Evolutionary conservation across 2,329 filamentous ascomycete species (phyloP).

Genomic region (Nemania sp.): DNA sequence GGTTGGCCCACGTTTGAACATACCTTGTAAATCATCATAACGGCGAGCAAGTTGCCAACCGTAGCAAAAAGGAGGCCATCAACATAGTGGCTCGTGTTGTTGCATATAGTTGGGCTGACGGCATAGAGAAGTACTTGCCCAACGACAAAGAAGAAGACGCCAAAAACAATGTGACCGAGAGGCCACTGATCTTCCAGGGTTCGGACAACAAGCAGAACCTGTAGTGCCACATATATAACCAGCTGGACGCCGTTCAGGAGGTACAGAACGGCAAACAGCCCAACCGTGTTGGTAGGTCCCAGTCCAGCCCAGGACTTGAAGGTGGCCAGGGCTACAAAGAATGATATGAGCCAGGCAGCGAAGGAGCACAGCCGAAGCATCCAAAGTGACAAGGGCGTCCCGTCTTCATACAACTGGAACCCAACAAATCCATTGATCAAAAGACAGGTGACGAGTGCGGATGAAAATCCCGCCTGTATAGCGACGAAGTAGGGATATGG

Average conservation of each 20-base stretch:
- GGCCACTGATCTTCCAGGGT: constrained; percentile 97
- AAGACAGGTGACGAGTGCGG: constrained; percentile 83
- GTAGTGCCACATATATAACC: constrained; percentile 82
- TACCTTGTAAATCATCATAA: constrained; percentile 99
- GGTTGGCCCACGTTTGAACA: constrained; percentile 21
- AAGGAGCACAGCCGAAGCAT: constrained; percentile 78
- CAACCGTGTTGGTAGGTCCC: constrained; percentile 81
- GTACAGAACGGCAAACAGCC: constrained; percentile 89
- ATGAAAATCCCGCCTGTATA: constrained; percentile 80
- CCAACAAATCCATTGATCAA: constrained; percentile 98
- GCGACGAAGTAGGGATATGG: constrained; percentile 92
- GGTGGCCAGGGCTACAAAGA: constrained; percentile 84
- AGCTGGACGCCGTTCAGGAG: constrained; percentile 87
- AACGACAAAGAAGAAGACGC: constrained; percentile 85
- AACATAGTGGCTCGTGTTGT: constrained; percentile 83
- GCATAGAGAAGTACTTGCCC: constrained; percentile 93
- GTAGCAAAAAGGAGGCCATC: constrained; percentile 95
- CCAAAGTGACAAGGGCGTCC: constrained; percentile 92
- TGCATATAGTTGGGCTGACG: constrained; percentile 83
- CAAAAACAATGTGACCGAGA: constrained; percentile 86
- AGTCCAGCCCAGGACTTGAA: constrained; percentile 92
- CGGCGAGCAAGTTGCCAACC: constrained; percentile 86
- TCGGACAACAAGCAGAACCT: constrained; percentile 83
- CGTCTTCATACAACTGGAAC: constrained; percentile 97
- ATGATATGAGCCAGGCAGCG: constrained; percentile 82